Conservation (phyloP, 306 rosid species). For the Prunus dulcis region DNA sequence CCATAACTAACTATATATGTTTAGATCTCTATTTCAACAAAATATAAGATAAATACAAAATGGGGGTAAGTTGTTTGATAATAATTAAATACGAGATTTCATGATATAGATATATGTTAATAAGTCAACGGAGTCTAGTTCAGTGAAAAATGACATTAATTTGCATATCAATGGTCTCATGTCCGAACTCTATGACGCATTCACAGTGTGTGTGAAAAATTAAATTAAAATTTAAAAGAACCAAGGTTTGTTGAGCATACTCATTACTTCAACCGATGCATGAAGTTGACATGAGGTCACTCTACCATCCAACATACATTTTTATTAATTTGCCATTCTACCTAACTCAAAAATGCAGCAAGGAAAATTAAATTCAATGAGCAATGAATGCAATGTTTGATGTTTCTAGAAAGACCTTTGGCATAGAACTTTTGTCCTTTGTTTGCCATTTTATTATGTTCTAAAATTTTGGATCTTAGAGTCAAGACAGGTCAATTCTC, state of each 20-base stretch:
- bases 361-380: neutral
- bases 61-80: neutral
- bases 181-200: too few relatives aligned
- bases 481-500: conserved; percentile 11
- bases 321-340: neutral
- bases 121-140: fast-evolving
- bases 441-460: neutral
- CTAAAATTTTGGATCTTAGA: neutral
- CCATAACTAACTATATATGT: too few relatives aligned
- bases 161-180: fast-evolving
- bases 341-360: neutral
- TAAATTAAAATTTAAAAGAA: too few relatives aligned
- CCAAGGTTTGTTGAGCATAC: too few relatives aligned
- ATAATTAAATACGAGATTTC: neutral
- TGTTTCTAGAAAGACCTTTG: conserved; percentile 2
- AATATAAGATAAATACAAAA: neutral
- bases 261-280: neutral
- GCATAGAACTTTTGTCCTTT: neutral
- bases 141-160: too few relatives aligned
- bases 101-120: too few relatives aligned
- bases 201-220: fast-evolving
- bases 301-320: neutral
- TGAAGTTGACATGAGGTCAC: neutral
- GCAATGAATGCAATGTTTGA: neutral
- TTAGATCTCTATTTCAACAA: neutral